Conservation (phyloP, 352 stramenopile genomes). For the Pythium sukuiense region DNA sequence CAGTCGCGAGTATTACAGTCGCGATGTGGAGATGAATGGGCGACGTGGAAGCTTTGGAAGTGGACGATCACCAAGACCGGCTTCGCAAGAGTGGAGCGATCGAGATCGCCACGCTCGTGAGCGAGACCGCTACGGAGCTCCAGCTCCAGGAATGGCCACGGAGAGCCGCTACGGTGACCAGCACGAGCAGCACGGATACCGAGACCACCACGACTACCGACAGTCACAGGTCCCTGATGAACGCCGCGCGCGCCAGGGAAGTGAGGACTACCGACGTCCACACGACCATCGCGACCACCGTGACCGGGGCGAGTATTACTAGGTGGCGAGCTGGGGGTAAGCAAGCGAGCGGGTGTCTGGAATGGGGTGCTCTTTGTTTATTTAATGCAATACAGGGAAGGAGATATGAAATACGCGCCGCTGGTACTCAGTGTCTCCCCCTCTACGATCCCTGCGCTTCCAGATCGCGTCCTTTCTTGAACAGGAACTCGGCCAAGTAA, state of each 20-base stretch:
- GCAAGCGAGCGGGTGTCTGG: too few relatives aligned
- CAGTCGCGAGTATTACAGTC: slow-evolving; percentile 12
- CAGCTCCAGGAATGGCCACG: neutral
- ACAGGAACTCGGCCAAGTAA: slow-evolving; percentile 87
- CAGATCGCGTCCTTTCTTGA: slow-evolving; percentile 71
- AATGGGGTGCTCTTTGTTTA: neutral
- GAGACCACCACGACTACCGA: slow-evolving; percentile 3
- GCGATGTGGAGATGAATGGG: neutral
- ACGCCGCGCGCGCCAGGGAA: neutral
- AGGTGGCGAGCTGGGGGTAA: neutral
- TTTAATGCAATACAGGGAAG: slow-evolving; percentile 6
- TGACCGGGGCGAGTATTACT: neutral
- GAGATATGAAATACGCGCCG: neutral
- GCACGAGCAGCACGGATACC: neutral
- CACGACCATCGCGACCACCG: slow-evolving; percentile 7
- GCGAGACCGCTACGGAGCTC: neutral
- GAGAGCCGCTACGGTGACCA: neutral
- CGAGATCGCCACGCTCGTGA: slow-evolving; percentile 13
- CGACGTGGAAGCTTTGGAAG: neutral
- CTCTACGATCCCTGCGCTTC: slow-evolving; percentile 28
- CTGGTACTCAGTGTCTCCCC: neutral
- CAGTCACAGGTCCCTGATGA: neutral
- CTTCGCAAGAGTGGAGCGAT: neutral
- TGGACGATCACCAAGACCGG: slow-evolving; percentile 6
- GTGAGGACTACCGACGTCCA: neutral